Base-by-base conservation (phyloP, 306 rosid species). In the Rosa multiflora region DNA sequence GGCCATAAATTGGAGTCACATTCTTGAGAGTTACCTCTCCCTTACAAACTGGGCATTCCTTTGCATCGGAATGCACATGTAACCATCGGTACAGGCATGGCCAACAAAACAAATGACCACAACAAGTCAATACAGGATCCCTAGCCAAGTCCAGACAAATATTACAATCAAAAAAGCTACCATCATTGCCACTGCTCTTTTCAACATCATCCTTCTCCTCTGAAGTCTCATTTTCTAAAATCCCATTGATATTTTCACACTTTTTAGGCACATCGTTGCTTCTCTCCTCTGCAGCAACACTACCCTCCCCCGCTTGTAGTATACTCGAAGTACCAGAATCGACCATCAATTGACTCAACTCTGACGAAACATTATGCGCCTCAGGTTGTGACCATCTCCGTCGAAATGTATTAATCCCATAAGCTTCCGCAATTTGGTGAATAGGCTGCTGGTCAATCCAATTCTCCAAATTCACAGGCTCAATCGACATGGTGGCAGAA, bases 101-200 rank as follows among this genome's bases (percentile, higher is more conserved):
- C 99, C 98, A 96, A 80, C 98, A 96, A 83, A 91, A 93, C 82
- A 96, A 82, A 86, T 96, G 99, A 75, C 99, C 99, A 61, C 99
- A 96, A 79, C 97, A 90, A 78, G 99, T 96, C 67, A 96, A 92
- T 81, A 96, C 98, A 58, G 98, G 99, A 64, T 96, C 95, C 84
- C 82, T 91, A 76, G 98, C 81, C 80, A 93, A 72, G 85, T 93
- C 98, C 86, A 96, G 83, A 86, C 99, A 96, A n/a, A 93, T 90
- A 84, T 91, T 93, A 78, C 99, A 96, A 84, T 96, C 98, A 21
- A 91, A 96, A 67, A 96, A 96, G 73, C 94, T 90, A 77, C 98
- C 99, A 78, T 91, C 92, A 82, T 26, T 68, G 46, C 88, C 87
- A 76, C 88, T 76, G 76, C 82, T 83, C 87, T 90, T 96, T 63